Evolutionary conservation across 73 alveolate genomes (phyloP).

Genomic region (Paramecium sonneborni): DNA sequence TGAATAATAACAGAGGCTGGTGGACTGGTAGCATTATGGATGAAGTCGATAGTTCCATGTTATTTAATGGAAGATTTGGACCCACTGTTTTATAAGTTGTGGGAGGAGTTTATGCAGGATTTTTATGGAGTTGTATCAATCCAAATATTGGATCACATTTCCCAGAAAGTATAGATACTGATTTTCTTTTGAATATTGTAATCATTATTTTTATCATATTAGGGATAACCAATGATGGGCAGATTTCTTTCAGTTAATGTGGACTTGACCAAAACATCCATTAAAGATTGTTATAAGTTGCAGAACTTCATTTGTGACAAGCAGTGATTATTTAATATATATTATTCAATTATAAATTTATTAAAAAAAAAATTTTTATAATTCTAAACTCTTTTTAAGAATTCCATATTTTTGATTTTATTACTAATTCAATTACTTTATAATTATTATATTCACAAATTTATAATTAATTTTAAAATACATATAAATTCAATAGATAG

Average conservation of each 20-base stretch:
- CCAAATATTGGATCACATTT: conserved; percentile 20
- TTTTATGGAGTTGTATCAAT: conserved; percentile 35
- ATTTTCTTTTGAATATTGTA: conserved; percentile 18
- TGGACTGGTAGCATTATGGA: conserved; percentile 59
- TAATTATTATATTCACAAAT: neutral
- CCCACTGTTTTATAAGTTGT: conserved; percentile 46
- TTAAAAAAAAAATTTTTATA: no score
- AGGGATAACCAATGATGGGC: conserved; percentile 44
- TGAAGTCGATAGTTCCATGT: conserved; percentile 22
- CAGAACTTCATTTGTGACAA: conserved; percentile 16
- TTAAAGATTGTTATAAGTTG: conserved; percentile 45
- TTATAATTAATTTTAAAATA: neutral
- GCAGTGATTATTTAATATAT: conserved; percentile 22
- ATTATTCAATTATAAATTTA: neutral
- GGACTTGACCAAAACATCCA: conserved; percentile 16
- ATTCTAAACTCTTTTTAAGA: no score
- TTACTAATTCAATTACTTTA: neutral
- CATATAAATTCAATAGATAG: neutral
- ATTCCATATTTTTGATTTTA: no score
- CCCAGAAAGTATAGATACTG: conserved; percentile 28
- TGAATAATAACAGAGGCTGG: conserved; percentile 54
- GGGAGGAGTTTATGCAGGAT: conserved; percentile 52
- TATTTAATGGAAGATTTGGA: conserved; percentile 30
- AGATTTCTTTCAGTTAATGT: conserved; percentile 49
- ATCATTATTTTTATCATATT: neutral